Conservation (phyloP, 108 stramenopile genomes). For the Skeletonema costatum region DNA sequence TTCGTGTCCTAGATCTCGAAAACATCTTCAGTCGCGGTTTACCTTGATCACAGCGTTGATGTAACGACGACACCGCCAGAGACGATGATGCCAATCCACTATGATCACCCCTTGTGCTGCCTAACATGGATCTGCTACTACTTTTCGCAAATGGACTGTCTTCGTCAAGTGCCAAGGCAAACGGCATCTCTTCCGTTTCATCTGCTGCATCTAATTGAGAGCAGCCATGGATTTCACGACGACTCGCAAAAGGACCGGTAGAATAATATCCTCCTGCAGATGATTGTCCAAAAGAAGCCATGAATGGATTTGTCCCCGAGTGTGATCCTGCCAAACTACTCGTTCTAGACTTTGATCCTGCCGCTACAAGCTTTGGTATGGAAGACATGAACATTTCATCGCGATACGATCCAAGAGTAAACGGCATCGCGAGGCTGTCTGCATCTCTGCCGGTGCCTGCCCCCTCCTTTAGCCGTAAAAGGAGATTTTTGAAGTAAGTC, state of each 20-base stretch:
- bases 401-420: slow-evolving; percentile 30
- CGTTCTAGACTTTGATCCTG: slow-evolving; percentile 20
- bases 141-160: slow-evolving; percentile 13
- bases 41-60: slow-evolving; percentile 44
- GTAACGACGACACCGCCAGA: slow-evolving; percentile 38
- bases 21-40: slow-evolving; percentile 48
- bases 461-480: slow-evolving; percentile 5
- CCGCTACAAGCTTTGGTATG: slow-evolving; percentile 41
- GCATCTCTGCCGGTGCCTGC: slow-evolving; percentile 4
- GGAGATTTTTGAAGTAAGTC: slow-evolving; percentile 45
- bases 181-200: slow-evolving; percentile 47
- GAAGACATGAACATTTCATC: slow-evolving; percentile 34
- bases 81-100: slow-evolving; percentile 27
- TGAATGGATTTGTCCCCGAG: slow-evolving; percentile 10
- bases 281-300: slow-evolving; percentile 6
- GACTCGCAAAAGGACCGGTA: slow-evolving; percentile 10
- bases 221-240: background rate
- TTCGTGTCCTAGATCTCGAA: slow-evolving; percentile 8
- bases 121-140: slow-evolving; percentile 34
- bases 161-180: slow-evolving; percentile 40
- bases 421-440: slow-evolving; percentile 15
- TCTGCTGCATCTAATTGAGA: background rate
- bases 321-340: slow-evolving; percentile 19
- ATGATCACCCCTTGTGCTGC: slow-evolving; percentile 20
- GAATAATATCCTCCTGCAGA: slow-evolving; percentile 23